Conservation (phyloP, 225 moss, liverwort and hornwort genomes). For the Straminergon stramineum region DNA sequence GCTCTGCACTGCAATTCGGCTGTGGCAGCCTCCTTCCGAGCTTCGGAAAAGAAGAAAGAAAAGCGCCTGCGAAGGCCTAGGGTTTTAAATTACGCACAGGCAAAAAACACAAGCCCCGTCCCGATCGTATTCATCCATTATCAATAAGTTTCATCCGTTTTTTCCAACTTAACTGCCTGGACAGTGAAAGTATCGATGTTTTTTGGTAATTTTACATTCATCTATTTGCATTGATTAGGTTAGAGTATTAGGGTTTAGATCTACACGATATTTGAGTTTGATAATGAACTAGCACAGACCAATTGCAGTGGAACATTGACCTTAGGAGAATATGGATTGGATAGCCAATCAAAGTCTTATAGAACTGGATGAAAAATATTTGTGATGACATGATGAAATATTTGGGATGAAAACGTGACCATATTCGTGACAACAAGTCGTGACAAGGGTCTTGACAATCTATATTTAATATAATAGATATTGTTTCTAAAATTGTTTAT, state of each 20-base stretch:
- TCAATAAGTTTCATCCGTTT: background rate
- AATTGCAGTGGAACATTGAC: too few relatives aligned
- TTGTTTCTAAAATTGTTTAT: background rate
- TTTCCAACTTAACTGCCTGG: background rate
- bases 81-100: background rate
- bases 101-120: too few relatives aligned
- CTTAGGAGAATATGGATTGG: too few relatives aligned
- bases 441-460: too few relatives aligned
- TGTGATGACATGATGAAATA: too few relatives aligned
- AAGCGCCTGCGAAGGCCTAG: rapidly evolving
- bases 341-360: too few relatives aligned
- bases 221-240: background rate
- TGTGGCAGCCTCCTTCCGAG: background rate
- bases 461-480: too few relatives aligned
- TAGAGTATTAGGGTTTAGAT: background rate
- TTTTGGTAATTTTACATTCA: background rate
- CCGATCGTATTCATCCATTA: background rate
- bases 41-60: background rate
- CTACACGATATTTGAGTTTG: background rate
- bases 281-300: too few relatives aligned
- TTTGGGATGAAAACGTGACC: too few relatives aligned
- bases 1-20: background rate
- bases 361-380: too few relatives aligned
- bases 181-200: background rate
- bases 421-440: too few relatives aligned